Evolutionary conservation across 2,329 filamentous ascomycete genomes (phyloP).

Genomic region (Exophiala alcalophila): DNA sequence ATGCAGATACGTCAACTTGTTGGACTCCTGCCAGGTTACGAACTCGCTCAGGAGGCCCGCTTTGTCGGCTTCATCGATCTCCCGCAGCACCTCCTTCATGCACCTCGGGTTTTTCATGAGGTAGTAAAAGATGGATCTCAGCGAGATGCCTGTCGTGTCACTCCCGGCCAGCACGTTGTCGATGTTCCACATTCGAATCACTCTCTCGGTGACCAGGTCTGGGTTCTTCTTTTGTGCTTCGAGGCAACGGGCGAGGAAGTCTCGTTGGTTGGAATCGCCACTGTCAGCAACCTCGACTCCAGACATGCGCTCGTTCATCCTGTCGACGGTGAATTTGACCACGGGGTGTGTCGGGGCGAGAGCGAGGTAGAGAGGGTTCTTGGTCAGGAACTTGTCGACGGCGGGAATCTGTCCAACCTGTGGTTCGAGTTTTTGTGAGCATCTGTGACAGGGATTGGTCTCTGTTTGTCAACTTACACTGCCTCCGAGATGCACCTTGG

Average conservation of each 20-base stretch:
- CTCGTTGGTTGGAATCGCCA: not conserved
- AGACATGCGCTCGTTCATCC: conserved; percentile 63
- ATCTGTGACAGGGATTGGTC: too few species aligned
- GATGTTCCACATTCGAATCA: conserved; percentile 1
- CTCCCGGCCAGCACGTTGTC: conserved; percentile 28
- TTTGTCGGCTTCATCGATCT: conserved; percentile 42
- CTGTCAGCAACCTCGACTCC: conserved; percentile 29
- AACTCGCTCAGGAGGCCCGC: conserved; percentile 10
- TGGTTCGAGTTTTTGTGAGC: too few species aligned
- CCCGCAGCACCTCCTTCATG: conserved; percentile 43
- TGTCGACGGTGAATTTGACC: conserved; percentile 64
- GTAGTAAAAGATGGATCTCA: conserved; percentile 36
- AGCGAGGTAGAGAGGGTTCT: too few species aligned
- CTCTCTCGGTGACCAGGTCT: not conserved
- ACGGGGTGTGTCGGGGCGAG: too few species aligned
- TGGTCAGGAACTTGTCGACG: conserved; percentile 29
- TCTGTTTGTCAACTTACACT: too few species aligned
- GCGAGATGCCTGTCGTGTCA: conserved; percentile 23
- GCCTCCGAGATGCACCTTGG: not conserved
- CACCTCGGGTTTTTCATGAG: conserved; percentile 44
- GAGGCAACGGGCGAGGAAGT: not conserved
- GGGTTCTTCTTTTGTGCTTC: conserved; percentile 1
- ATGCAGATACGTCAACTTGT: conserved; percentile 43
- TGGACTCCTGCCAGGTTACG: conserved; percentile 15
- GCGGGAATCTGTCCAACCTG: conserved; percentile 35